phyloP scores from a whole-genome alignment of 495 filamentous ascomycete genomes.

The Jackrogersella minutella region DNA sequence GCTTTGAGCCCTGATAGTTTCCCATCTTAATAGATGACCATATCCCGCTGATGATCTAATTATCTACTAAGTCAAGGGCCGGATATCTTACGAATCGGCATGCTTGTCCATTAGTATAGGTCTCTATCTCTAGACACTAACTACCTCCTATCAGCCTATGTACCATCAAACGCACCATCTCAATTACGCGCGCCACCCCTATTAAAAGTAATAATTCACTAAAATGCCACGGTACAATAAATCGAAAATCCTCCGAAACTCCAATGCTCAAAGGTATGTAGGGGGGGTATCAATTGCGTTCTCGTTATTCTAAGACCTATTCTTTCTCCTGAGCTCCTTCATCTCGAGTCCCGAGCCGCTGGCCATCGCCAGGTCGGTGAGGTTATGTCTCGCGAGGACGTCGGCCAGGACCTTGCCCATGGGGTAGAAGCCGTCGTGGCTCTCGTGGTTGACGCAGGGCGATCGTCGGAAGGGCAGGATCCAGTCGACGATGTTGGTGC shows the following conservation, averaged over 20 bases:
- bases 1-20: too few relatives aligned
- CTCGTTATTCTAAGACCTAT: slow-evolving; percentile 9
- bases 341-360: slow-evolving; percentile 39
- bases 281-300: slow-evolving; percentile 35
- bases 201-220: background rate
- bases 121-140: background rate
- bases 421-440: slow-evolving; percentile 56
- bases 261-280: slow-evolving; percentile 24
- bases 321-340: slow-evolving; percentile 34
- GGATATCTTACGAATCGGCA: background rate
- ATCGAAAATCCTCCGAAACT: slow-evolving; percentile 18
- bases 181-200: slow-evolving; percentile 5
- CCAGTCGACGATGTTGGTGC: slow-evolving; percentile 73
- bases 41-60: too few relatives aligned
- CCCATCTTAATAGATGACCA: too few relatives aligned
- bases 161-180: slow-evolving; percentile 2
- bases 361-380: slow-evolving; percentile 42
- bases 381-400: slow-evolving; percentile 48
- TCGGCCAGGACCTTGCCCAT: slow-evolving; percentile 53
- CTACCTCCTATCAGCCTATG: background rate
- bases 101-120: background rate
- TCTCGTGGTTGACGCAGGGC: slow-evolving; percentile 64
- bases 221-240: background rate
- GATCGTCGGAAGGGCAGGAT: slow-evolving; percentile 72
- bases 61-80: background rate